Evolutionary conservation across 371 early-diverging fungal genomes (phyloP), one percentile per base, ranked within the genome.

Genomic region (Rhizopus sp.): DNA sequence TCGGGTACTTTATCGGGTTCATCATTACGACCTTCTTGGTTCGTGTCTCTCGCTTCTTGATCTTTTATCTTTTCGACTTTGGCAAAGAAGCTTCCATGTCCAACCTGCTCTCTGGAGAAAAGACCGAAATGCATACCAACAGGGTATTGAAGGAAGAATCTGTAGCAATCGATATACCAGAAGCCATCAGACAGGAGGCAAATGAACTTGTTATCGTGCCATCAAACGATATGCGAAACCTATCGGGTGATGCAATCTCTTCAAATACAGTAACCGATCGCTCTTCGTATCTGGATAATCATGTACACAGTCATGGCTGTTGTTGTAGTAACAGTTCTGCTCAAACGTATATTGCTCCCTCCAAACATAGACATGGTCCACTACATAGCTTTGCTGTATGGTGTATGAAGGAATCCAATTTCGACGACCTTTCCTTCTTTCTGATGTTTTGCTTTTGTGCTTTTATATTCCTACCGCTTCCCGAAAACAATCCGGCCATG

Each of bases 391-490:
- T 55, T 45, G 60, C 57, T 5, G 15, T 65, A 32, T 65, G 66
- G 66, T 65, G 56, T 16, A 56, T 59, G 68, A 13, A 60, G 7
- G 59, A 58, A 41, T 57, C 63, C 5, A 64, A 29, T 10, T 60
- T 70, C 45, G 61, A 63, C 29, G 64, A 68, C 30, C 47, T 60
- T 5, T 23, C 52, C 15, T 40, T 62, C 23, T 52, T 58, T 32
- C 33, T 62, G 8, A 48, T 62, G 7, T 65, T 72, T 30, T 17
- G 55, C 15, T 4, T 65, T 4, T 65, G 66, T 3, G 57, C 62
- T 3, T 59, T 66, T 34, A 53, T 68, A n/a, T 72, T 42, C 41
- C 37, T 72, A 9, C 63, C 68, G 5, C 6, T 68, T n/a, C 60
- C 69, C 1, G 53, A 42, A n/a, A 47, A 54, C 13, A 62, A 55